phyloP scores from a whole-genome alignment of 352 stramenopile genomes.

The Phytophthora palmivora region DNA sequence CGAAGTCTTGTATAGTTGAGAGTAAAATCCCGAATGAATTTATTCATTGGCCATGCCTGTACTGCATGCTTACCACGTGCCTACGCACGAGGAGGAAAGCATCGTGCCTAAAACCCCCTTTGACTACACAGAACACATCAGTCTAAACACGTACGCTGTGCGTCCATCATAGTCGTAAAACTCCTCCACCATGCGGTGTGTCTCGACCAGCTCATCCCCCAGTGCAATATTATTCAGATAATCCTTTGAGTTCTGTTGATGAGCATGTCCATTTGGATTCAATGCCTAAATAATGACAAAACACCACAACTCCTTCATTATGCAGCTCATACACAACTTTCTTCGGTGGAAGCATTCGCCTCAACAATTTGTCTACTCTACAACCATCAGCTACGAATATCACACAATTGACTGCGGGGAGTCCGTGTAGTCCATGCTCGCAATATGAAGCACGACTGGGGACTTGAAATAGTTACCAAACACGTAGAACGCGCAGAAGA shows the following conservation, averaged over 20 bases:
- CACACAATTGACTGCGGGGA: slow-evolving; percentile 57
- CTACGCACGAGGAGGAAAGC: too few relatives aligned
- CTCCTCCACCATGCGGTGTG: slow-evolving; percentile 59
- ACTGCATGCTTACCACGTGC: too few relatives aligned
- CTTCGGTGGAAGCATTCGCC: slow-evolving; percentile 33
- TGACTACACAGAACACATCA: too few relatives aligned
- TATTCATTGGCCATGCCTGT: too few relatives aligned
- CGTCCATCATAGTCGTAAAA: slow-evolving; percentile 78
- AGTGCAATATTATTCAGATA: too few relatives aligned
- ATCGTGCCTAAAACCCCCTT: too few relatives aligned
- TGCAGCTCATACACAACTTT: slow-evolving; percentile 50
- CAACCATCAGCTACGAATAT: slow-evolving; percentile 89
- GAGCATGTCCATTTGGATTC: too few relatives aligned
- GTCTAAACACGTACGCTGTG: too few relatives aligned
- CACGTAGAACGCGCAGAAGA: slow-evolving; percentile 87
- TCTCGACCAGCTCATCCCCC: slow-evolving; percentile 79
- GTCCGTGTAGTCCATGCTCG: slow-evolving; percentile 51
- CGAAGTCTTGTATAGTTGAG: too few relatives aligned
- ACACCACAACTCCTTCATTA: slow-evolving; percentile 51
- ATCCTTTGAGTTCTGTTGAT: too few relatives aligned
- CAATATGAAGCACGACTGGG: slow-evolving; percentile 73
- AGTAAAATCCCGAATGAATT: too few relatives aligned
- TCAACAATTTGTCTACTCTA: slow-evolving; percentile 88
- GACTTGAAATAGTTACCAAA: slow-evolving; percentile 93
- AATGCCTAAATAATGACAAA: too few relatives aligned